Conservation (phyloP, 2,329 filamentous ascomycete species). For the Calonectria leucothoes region DNA sequence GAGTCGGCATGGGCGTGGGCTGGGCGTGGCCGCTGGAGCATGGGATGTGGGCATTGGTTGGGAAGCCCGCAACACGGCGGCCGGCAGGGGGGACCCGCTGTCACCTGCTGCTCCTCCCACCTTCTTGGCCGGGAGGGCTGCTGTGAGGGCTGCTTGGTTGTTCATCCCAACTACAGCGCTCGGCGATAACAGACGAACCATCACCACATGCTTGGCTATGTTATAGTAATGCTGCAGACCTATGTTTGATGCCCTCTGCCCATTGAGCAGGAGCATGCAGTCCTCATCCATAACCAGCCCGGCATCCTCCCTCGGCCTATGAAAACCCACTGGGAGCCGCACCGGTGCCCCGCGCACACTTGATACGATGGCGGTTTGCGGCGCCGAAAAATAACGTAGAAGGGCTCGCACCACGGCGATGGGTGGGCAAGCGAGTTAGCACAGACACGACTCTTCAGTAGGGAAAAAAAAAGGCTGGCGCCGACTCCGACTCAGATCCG, state of each 20-base stretch:
- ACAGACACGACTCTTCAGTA: not conserved
- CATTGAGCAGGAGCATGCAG: not conserved
- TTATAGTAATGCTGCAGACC: not conserved
- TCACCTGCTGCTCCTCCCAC: conserved; percentile 17
- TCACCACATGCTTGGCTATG: not conserved
- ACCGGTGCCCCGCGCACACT: conserved; percentile 5
- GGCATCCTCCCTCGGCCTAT: not conserved
- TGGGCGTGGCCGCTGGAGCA: not conserved
- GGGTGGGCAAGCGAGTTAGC: not conserved
- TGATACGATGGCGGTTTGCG: conserved; percentile 5
- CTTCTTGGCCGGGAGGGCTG: not conserved
- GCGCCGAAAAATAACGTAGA: not conserved
- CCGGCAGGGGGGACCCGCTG: conserved; percentile 5
- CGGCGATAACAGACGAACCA: not conserved
- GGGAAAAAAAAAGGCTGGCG: conserved; percentile 4
- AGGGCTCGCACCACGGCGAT: not conserved
- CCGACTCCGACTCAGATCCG: not conserved
- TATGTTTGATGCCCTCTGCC: not conserved
- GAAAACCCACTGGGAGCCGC: not conserved
- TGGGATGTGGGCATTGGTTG: conserved; percentile 11
- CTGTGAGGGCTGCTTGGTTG: not conserved
- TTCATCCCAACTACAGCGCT: conserved; percentile 1
- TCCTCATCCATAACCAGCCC: not conserved
- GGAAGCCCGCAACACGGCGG: conserved; percentile 3
- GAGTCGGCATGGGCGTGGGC: not conserved